Conservation (phyloP, 257 asterid genomes). For the Przewalskia tangutica region DNA sequence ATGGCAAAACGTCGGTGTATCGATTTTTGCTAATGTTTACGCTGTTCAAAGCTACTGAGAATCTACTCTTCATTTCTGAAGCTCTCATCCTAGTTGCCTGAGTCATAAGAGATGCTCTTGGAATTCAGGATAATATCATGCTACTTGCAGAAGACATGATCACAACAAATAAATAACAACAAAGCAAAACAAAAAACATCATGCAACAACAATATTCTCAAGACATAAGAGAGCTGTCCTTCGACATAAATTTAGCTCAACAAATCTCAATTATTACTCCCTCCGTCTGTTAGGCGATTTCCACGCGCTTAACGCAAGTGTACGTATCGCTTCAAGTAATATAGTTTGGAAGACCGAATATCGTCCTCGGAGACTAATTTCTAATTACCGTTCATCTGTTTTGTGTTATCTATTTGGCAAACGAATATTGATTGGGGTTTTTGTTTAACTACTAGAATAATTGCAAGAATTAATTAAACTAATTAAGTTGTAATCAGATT, state of each 20-base stretch:
- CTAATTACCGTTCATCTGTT: no score
- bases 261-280: background rate
- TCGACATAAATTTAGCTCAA: background rate
- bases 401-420: no score
- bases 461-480: no score
- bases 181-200: background rate
- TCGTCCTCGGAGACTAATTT: no score
- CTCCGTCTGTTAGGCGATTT: no score
- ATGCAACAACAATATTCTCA: background rate
- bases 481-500: no score
- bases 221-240: background rate
- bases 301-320: no score
- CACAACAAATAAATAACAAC: background rate
- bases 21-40: slow-evolving; percentile 70
- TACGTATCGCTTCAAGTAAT: no score
- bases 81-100: slow-evolving; percentile 65
- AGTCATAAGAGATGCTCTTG: background rate
- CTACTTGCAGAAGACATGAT: background rate
- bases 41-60: slow-evolving; percentile 51
- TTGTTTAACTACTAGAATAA: no score
- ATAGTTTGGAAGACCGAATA: no score
- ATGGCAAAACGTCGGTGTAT: slow-evolving; percentile 77
- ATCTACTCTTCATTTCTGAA: slow-evolving; percentile 51
- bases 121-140: background rate
- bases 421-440: no score